Base-by-base conservation (phyloP, 805 yeast genomes). In the Kuraishia piskuri region DNA sequence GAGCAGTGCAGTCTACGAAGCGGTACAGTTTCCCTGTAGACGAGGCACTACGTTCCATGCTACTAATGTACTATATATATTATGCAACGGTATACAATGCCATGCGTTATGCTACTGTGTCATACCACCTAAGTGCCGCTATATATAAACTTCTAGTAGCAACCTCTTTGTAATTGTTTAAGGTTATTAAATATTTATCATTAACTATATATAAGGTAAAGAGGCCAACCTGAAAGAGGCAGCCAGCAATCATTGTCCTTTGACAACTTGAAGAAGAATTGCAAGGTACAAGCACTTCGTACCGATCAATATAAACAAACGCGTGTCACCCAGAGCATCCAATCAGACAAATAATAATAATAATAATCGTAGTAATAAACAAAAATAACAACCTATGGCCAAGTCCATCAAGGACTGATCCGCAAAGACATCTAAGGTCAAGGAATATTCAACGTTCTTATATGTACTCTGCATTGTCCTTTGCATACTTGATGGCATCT, bases 401-500 rank as follows among this genome's bases (percentile, higher is more conserved):
- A n/a, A n/a, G n/a, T n/a, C n/a, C n/a, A n/a, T n/a, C n/a, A n/a
- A n/a, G n/a, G n/a, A n/a, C n/a, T n/a, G n/a, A n/a, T n/a, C n/a
- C n/a, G n/a, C n/a, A n/a, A n/a, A n/a, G 7, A 40, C 21, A 40
- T 7, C 12, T 6, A 8, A 40, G n/a, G 7, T 10, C 31, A 25
- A 25, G 31, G 31, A 25, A 10, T 7, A 25, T 10, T 6, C n/a
- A 23, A 64, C 12, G 20, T 8, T 7, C 12, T 23, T 47, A 47
- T 69, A 52, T 24, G 61, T 77, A 87, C 67, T 86, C 92, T 51
- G 86, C 90, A 64, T 88, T 80, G 58, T 82, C 87, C 66, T 86
- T 87, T 7, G 94, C 94, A 60, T 77, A 83, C 61, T 84, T 83
- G 59, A 86, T 83, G 46, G 88, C 83, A 52, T 82, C 80, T 54